These are phyloP conservation scores for Gyromitra esculenta DNA, from an alignment of 2,329 filamentous ascomycete species.

Conservation along the genomic window DNA sequence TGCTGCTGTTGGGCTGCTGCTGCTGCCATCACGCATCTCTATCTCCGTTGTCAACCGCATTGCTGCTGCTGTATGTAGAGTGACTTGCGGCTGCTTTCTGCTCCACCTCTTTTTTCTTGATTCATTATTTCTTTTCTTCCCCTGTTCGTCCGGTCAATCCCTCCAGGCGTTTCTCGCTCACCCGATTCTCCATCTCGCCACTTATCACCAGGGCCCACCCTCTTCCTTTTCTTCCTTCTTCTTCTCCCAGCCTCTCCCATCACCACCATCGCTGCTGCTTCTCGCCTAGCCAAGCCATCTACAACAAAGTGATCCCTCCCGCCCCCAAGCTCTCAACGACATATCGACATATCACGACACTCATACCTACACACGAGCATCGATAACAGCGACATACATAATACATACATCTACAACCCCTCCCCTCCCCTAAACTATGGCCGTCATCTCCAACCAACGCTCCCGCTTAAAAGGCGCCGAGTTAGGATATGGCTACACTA, in stretches of 20 bases:
- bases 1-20: slow-evolving; percentile 4
- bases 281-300: slow-evolving; percentile 4
- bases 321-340: slow-evolving; percentile 6
- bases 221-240: background rate
- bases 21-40: background rate
- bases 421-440: slow-evolving; percentile 22
- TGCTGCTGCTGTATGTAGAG: background rate
- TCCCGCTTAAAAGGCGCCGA: slow-evolving; percentile 39
- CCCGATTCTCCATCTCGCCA: slow-evolving; percentile 19
- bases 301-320: background rate
- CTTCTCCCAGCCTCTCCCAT: background rate
- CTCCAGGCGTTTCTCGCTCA: background rate
- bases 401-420: background rate
- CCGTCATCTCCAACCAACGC: slow-evolving; percentile 42
- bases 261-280: background rate
- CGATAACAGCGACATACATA: no score
- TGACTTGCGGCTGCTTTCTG: background rate
- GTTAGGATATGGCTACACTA: background rate
- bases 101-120: background rate
- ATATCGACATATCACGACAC: slow-evolving; percentile 18
- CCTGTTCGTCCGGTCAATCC: background rate
- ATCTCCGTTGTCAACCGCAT: background rate
- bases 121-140: background rate
- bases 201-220: slow-evolving; percentile 33
- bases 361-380: background rate